Evolutionary conservation across 495 filamentous ascomycete genomes (phyloP), one percentile per base, ranked within the genome.

Genomic region (Lasiosphaeriaceae sp.): DNA sequence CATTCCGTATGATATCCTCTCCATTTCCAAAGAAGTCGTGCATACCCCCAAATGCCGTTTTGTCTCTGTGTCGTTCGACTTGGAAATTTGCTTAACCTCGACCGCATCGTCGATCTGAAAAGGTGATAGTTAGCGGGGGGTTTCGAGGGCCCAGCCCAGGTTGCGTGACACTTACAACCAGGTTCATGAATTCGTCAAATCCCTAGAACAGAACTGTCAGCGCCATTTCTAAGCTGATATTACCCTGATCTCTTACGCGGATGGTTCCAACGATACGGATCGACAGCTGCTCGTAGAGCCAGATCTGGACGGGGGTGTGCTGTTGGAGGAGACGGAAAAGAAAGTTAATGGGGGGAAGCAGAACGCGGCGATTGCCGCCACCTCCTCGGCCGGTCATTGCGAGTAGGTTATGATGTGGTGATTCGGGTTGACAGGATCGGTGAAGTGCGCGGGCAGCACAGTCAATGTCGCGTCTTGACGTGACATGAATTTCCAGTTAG

Each of bases 161-260:
- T 9, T 48, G 24, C 39, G 48, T 29, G 47, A n/a, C 84, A 70
- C 96, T 90, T 50, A 97, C 82, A 31, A 97, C 94, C 43, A 98
- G 80, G 73, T 98, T 98, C 95, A 98, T 97, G 74, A 97, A 98
- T 71, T 98, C 94, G 71, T 98, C 94, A 61, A 98, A 70, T 5
- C 67, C 67, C 68, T 71, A 41, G 7, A 49, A 9, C n/a, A 23
- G 17, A 8, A 4, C 31, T 26, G 29, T 53, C 19, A 59, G 59
- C 22, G 16, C 21, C 9, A 19, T 11, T 52, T 5, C n/a, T 57
- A 34, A 57, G 47, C n/a, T 3, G 26, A 16, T 19, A 9, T 23
- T 66, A 22, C 67, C 77, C 31, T 62, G 6, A 12, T 12, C 22
- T 22, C 83, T 21, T 70, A 96, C 93, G 66, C 92, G 82, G 62